A percentile compares a stretch with the other conserved stretches of the same genome.
Evolutionary conservation across 2,329 filamentous ascomycete genomes (phyloP).

Genomic region (Amesomyces nigricolor): DNA sequence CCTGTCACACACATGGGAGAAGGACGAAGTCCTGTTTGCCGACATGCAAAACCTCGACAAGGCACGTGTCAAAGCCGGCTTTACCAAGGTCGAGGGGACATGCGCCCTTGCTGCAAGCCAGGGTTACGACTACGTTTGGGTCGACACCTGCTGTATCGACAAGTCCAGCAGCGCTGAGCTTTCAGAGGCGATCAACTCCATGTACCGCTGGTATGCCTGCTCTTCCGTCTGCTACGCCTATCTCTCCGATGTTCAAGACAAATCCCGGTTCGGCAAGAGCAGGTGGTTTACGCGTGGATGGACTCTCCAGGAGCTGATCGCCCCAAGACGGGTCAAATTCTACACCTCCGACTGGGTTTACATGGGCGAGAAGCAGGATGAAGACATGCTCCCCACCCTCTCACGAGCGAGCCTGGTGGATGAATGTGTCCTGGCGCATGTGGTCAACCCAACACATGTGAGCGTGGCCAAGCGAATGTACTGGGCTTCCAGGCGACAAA

Average conservation of each 20-base stretch:
- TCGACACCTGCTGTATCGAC: conserved; percentile 15
- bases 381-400: background rate
- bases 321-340: background rate
- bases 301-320: conserved; percentile 12
- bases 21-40: conserved; percentile 3
- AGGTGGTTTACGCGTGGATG: background rate
- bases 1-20: conserved; percentile 8
- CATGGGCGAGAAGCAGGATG: background rate
- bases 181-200: background rate
- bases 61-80: background rate
- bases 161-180: conserved; percentile 11
- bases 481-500: conserved; percentile 8
- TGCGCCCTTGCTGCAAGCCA: background rate
- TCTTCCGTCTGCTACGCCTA: conserved; percentile 5
- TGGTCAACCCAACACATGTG: background rate
- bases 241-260: background rate
- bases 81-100: background rate
- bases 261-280: background rate
- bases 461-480: conserved; percentile 8
- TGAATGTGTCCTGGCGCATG: background rate
- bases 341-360: background rate
- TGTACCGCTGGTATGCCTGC: background rate
- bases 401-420: background rate
- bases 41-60: conserved; percentile 6
- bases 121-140: conserved; percentile 1